These are phyloP conservation scores for Coprinellus micaceus DNA, from an alignment of 768 basidiomycete species.

Conservation along the genomic window DNA sequence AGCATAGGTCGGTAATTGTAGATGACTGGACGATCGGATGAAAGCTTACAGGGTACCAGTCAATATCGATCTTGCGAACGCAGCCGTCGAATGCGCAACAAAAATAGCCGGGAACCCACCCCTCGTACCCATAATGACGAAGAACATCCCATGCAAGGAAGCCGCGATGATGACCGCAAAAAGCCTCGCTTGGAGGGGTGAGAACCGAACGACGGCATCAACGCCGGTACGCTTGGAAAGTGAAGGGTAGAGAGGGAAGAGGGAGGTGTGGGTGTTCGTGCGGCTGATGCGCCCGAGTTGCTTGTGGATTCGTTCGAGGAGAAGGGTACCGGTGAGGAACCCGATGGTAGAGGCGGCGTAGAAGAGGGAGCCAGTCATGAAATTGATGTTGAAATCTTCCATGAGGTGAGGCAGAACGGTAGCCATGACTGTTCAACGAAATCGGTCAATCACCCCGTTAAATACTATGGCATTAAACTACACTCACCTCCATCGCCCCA, in stretches of 20 bases:
- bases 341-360: constrained; percentile 49
- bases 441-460: too few species aligned
- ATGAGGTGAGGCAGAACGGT: constrained; percentile 53
- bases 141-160: constrained; percentile 39
- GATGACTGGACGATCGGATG: background rate
- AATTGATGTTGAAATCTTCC: constrained; percentile 44
- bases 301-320: constrained; percentile 41
- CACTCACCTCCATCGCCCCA: constrained; percentile 51
- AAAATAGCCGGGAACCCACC: constrained; percentile 41
- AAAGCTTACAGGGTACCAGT: constrained; percentile 42
- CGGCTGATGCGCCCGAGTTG: constrained; percentile 37
- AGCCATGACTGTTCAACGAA: constrained; percentile 48
- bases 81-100: constrained; percentile 44
- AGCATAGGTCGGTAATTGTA: too few species aligned
- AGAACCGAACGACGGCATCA: constrained; percentile 19
- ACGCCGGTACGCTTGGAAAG: background rate
- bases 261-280: constrained; percentile 16
- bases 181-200: constrained; percentile 41
- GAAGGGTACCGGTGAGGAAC: constrained; percentile 43
- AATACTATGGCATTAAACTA: too few species aligned
- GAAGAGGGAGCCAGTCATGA: constrained; percentile 48
- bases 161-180: constrained; percentile 34
- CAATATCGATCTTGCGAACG: constrained; percentile 45
- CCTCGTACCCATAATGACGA: constrained; percentile 46
- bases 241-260: constrained; percentile 23